Conservation (phyloP, 2,329 filamentous ascomycete species). For the Aspergillus brasiliensis region DNA sequence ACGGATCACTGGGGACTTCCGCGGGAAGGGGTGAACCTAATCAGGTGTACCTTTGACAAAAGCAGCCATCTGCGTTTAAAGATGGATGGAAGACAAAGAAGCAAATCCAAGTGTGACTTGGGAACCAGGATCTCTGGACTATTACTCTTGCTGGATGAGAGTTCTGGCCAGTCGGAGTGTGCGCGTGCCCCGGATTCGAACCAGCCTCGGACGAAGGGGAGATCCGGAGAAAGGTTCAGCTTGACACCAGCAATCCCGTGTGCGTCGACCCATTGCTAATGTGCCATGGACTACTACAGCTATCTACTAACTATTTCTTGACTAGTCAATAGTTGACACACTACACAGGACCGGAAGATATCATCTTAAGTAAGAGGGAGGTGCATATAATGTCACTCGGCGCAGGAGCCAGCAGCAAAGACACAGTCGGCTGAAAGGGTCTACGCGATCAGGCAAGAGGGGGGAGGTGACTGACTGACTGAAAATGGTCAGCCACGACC, state of each 20-base stretch:
- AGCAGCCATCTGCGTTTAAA: background rate
- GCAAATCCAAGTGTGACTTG: background rate
- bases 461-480: too few relatives aligned
- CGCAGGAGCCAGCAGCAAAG: background rate
- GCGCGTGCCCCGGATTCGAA: conserved; percentile 17
- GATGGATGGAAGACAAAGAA: background rate
- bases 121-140: background rate
- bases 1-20: background rate
- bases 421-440: conserved; percentile 5
- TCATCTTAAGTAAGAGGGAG: too few relatives aligned
- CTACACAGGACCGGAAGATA: too few relatives aligned
- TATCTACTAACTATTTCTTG: too few relatives aligned
- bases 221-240: conserved; percentile 27
- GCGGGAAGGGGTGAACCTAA: conserved; percentile 1
- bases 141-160: background rate
- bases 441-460: background rate
- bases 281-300: background rate
- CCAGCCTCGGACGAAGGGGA: conserved; percentile 34
- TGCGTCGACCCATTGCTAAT: background rate
- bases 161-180: conserved; percentile 9
- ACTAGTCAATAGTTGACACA: too few relatives aligned
- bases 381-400: background rate
- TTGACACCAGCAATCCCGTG: conserved; percentile 20
- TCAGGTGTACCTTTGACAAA: conserved; percentile 8
- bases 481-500: background rate